Conservation (phyloP, 2,329 filamentous ascomycete species). For the Calonectria pseudoreteaudii region DNA sequence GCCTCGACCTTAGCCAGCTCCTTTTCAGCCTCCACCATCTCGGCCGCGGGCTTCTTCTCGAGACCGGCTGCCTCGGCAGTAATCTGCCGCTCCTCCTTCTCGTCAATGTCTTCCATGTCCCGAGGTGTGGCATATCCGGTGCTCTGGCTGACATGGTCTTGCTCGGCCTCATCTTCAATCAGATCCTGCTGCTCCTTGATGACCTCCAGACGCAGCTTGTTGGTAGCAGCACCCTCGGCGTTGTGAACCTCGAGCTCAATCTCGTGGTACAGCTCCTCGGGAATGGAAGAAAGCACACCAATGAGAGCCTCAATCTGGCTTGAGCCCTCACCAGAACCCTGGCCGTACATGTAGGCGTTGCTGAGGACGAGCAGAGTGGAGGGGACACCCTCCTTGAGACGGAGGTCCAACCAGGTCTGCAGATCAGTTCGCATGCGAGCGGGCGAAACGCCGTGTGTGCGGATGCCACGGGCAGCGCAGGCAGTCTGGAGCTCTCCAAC, state of each 20-base stretch:
- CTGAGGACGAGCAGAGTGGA: conserved; percentile 95
- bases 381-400: conserved; percentile 93
- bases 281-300: conserved; percentile 92
- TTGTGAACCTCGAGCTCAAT: conserved; percentile 98
- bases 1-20: conserved; percentile 53
- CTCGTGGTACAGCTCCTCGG: conserved; percentile 98
- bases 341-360: conserved; percentile 97
- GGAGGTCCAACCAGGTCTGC: conserved; percentile 92
- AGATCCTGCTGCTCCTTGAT: conserved; percentile 98
- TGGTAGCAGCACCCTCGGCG: conserved; percentile 95
- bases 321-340: conserved; percentile 87
- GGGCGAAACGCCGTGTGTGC: conserved; percentile 92
- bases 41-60: conserved; percentile 62
- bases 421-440: conserved; percentile 89
- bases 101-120: conserved; percentile 93
- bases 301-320: conserved; percentile 94
- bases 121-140: conserved; percentile 80
- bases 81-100: conserved; percentile 81
- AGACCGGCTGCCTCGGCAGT: conserved; percentile 62
- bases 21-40: conserved; percentile 67
- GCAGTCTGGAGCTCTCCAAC: conserved; percentile 93
- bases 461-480: conserved; percentile 90
- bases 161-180: conserved; percentile 96
- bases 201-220: conserved; percentile 98
- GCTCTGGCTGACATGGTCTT: conserved; percentile 84